These are phyloP conservation scores for Neoarthrinium moseri DNA, from an alignment of 2,329 filamentous ascomycete genomes.

Conservation along the genomic window DNA sequence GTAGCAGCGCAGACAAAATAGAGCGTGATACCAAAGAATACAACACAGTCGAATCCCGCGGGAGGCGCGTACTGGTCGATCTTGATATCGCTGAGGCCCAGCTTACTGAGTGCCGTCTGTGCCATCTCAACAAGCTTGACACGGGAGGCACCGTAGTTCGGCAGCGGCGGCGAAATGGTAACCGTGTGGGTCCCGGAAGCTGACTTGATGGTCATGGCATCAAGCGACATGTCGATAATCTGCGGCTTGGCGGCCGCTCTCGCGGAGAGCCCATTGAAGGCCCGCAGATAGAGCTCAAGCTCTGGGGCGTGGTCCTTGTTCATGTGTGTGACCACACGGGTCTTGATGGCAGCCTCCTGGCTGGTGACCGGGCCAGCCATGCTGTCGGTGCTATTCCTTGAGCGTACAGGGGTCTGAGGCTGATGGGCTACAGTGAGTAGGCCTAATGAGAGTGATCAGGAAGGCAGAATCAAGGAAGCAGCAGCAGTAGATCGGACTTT, in stretches of 20 bases:
- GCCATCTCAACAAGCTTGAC: conserved; percentile 71
- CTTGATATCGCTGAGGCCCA: conserved; percentile 55
- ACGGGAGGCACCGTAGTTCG: conserved; percentile 65
- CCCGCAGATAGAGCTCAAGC: conserved; percentile 73
- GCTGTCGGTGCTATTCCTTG: neutral
- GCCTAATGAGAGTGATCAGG: too few species aligned
- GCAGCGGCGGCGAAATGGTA: conserved; percentile 68
- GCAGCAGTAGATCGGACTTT: too few species aligned
- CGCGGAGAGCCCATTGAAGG: conserved; percentile 61
- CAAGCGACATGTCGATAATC: conserved; percentile 65
- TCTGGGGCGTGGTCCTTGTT: conserved; percentile 78
- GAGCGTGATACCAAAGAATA: conserved; percentile 54
- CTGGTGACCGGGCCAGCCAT: neutral
- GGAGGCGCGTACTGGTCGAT: conserved; percentile 42
- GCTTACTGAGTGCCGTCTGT: conserved; percentile 50
- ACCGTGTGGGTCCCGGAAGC: conserved; percentile 50
- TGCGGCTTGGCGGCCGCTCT: conserved; percentile 54
- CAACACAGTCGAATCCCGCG: conserved; percentile 43
- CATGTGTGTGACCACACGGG: conserved; percentile 78
- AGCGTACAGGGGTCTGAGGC: too few species aligned
- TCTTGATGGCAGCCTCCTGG: conserved; percentile 35
- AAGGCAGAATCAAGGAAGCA: too few species aligned
- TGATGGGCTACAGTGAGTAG: too few species aligned
- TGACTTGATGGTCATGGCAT: conserved; percentile 59
- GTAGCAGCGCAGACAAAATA: conserved; percentile 52